Base-by-base conservation (phyloP, 257 asterid species). In the Rauvolfia tetraphylla region DNA sequence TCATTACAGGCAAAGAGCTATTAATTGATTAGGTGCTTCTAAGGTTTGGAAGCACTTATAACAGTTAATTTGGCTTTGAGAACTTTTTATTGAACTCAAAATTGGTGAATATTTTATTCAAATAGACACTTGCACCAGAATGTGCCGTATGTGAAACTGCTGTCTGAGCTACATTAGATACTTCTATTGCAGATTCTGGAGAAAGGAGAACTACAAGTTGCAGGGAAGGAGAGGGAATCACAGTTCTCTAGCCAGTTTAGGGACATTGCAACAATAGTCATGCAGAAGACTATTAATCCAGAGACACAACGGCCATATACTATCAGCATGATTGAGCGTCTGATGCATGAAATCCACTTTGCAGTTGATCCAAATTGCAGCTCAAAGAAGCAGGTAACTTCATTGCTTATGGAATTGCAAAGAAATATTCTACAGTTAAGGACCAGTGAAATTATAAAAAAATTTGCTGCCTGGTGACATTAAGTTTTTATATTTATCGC, bases 151-250 rank as follows among this genome's bases (percentile, higher is more conserved):
- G 56, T 73, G 49, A 9, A 11, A 71, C 33, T 15, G 31, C 10
- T 33, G 31, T 31, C 31, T 29, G 56, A 33, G 7, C 34, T 0
- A 38, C 10, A 53, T 33, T 42, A n/a, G 12, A 29, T 65, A 71
- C 72, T 51, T 58, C 51, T 66, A 12, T 73, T 83, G 79, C 87
- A 93, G 99, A 95, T 95, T 85, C 87, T 95, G 87, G 99, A 95
- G 83, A 95, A 90, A 83, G 99, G 99, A 48, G 99, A 95, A 81
- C 90, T 95, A 42, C 99, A 95, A 87, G 90, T 95, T 79, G 98
- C 99, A 68, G 98, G 99, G 63, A 95, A 92, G 88, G 98, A 95
- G 86, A 92, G 99, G 83, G 99, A 95, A 73, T 91, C 96, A 3
- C 96, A 90, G 80, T 83, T 95, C 56, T 90, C 95, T 29, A 95